Conservation (phyloP, 768 basidiomycete genomes). For the Kwoniella europaea region DNA sequence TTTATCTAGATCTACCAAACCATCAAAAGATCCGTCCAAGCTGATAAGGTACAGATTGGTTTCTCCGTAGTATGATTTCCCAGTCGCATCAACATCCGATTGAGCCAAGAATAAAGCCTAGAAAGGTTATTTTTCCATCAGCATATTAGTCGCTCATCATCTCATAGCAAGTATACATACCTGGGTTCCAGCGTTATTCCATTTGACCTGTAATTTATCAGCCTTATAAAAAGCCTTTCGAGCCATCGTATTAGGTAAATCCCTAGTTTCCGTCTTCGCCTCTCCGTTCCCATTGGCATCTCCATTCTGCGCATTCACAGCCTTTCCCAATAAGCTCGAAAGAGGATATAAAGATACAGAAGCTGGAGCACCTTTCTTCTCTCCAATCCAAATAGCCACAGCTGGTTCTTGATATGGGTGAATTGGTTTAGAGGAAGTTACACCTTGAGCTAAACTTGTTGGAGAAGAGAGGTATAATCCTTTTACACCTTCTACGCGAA, state of each 20-base stretch:
- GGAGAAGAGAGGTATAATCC: constrained; percentile 50
- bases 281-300: constrained; percentile 19
- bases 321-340: constrained; percentile 54
- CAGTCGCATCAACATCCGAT: constrained; percentile 94
- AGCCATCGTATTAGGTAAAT: constrained; percentile 72
- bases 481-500: constrained; percentile 45
- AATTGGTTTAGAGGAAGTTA: constrained; percentile 43
- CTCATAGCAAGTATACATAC: constrained; percentile 58
- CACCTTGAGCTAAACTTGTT: constrained; percentile 35
- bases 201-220: constrained; percentile 89
- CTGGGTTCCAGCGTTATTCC: constrained; percentile 92
- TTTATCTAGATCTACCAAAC: constrained; percentile 80
- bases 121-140: neutral
- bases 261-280: constrained; percentile 45
- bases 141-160: no score
- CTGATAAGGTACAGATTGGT: constrained; percentile 91
- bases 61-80: constrained; percentile 98
- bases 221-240: constrained; percentile 93
- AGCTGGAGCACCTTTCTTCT: constrained; percentile 94
- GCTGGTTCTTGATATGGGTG: constrained; percentile 42
- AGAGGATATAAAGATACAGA: constrained; percentile 83
- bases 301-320: neutral
- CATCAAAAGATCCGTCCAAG: constrained; percentile 91
- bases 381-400: constrained; percentile 88
- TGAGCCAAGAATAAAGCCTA: constrained; percentile 78